phyloP scores from a whole-genome alignment of 768 basidiomycete species.

The Kwoniella sp. region DNA sequence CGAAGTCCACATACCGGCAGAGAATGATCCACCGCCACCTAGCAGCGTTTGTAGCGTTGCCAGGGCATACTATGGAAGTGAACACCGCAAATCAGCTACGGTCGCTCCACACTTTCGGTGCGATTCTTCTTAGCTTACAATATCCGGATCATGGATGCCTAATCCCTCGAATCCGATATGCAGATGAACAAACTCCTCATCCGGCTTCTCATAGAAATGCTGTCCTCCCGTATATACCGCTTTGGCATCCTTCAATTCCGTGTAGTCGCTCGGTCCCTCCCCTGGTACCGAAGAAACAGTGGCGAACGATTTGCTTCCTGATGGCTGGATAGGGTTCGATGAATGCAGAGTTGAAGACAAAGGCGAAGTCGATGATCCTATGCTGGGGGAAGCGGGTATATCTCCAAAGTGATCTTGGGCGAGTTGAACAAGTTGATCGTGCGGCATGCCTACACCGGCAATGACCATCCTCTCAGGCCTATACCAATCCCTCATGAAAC shows the following conservation, averaged over 20 bases:
- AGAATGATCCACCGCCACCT: slow-evolving; percentile 95
- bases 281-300: slow-evolving; percentile 40
- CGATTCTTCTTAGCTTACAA: slow-evolving; percentile 62
- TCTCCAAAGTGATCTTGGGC: slow-evolving; percentile 80
- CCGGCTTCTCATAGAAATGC: slow-evolving; percentile 55
- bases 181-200: slow-evolving; percentile 82
- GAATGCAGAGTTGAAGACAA: slow-evolving; percentile 12
- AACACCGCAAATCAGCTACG: not conserved
- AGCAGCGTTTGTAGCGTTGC: slow-evolving; percentile 93
- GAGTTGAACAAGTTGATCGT: slow-evolving; percentile 83
- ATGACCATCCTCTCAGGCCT: slow-evolving; percentile 92
- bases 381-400: slow-evolving; percentile 39
- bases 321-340: slow-evolving; percentile 40
- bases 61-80: slow-evolving; percentile 64
- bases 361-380: slow-evolving; percentile 6
- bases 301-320: slow-evolving; percentile 58
- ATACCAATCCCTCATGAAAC: slow-evolving; percentile 79
- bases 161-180: slow-evolving; percentile 91
- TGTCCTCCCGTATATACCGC: slow-evolving; percentile 80
- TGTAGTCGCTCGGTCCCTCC: slow-evolving; percentile 33
- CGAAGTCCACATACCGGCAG: slow-evolving; percentile 65
- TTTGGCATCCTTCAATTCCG: slow-evolving; percentile 51
- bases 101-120: no score
- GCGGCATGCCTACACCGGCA: slow-evolving; percentile 88
- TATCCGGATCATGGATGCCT: slow-evolving; percentile 78